Evolutionary conservation across 192 early-diverging fungal species (phyloP), one percentile per base, ranked within the genome.

Genomic region (Lobosporangium transversale): DNA sequence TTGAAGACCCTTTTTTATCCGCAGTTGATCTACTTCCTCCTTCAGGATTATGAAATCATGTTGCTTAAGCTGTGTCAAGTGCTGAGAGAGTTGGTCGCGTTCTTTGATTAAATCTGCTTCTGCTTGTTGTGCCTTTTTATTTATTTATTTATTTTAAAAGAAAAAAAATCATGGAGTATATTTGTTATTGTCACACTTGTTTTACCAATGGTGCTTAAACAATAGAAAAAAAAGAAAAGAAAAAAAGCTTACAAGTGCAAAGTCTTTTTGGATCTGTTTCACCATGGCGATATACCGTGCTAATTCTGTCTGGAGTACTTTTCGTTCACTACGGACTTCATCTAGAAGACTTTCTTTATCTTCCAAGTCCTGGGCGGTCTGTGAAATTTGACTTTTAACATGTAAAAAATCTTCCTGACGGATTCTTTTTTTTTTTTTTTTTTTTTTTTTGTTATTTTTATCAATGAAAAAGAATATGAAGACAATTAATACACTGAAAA

Each of bases 41-140:
- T 76, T 76, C n/a, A 76, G 31, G 18, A 49, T 49, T 14, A 51
- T 76, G 53, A 49, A 76, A 49, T 76, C 71, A 18, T 48, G 48
- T 17, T 76, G 35, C 15, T 58, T 65, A 44, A 66, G 37, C 45
- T 66, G 71, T 1, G 51, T 30, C 6, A 76, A 36, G 1, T 76
- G 58, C 9, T 56, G 64, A 24, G 71, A 76, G n/a, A 76, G 58
- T 32, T 76, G 57, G 12, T 76, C 71, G 14, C 71, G 71, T 26
- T 76, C 71, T 23, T 66, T 76, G 47, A 42, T 47, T 20, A 76
- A 32, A 18, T 75, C 50, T 0, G 43, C 31, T 40, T 75, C 71
- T 63, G 70, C 70, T 37, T 65, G 30, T 17, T 63, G 45, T 5
- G 57, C 48, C 70, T 74, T 30, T 12, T 58, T n/a, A n/a, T n/a